Percentiles rank a stretch among this genome's conserved stretches.
Evolutionary conservation across 139 green algal species (phyloP).

Genomic region (Tetraselmis chui): DNA sequence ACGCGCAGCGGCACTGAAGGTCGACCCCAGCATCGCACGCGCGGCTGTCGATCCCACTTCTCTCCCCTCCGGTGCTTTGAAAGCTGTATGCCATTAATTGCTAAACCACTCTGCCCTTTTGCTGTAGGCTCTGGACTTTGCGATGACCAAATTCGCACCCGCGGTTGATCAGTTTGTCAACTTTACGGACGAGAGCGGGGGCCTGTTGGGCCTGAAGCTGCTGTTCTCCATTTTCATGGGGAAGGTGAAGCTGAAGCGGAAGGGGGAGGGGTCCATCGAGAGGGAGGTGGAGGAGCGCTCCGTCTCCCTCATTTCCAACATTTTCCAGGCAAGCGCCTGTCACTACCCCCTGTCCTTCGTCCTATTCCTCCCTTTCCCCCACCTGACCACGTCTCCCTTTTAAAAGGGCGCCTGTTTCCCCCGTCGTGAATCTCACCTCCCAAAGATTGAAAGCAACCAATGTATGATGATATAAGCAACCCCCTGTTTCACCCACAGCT

Average conservation of each 20-base stretch:
- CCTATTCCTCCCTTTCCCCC: not conserved
- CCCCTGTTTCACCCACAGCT: too few species aligned
- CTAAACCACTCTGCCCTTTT: too few species aligned
- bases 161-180: slow-evolving; percentile 40
- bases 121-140: slow-evolving; percentile 89
- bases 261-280: slow-evolving; percentile 34
- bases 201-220: slow-evolving; percentile 64
- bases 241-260: slow-evolving; percentile 56
- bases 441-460: too few species aligned
- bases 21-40: not conserved
- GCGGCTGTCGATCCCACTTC: too few species aligned
- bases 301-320: slow-evolving; percentile 72
- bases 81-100: too few species aligned
- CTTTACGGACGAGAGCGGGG: not conserved
- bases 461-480: too few species aligned
- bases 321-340: too few species aligned
- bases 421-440: too few species aligned
- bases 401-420: too few species aligned
- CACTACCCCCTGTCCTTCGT: not conserved
- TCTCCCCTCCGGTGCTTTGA: too few species aligned
- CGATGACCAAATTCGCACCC: slow-evolving; percentile 10
- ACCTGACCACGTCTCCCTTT: too few species aligned
- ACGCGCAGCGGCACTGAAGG: slow-evolving; percentile 52
- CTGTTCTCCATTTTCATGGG: slow-evolving; percentile 95
- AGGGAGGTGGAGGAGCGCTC: slow-evolving; percentile 78